Evolutionary conservation across 768 basidiomycete species (phyloP), one percentile per base, ranked within the genome.

Genomic region (Harrya chromipes): DNA sequence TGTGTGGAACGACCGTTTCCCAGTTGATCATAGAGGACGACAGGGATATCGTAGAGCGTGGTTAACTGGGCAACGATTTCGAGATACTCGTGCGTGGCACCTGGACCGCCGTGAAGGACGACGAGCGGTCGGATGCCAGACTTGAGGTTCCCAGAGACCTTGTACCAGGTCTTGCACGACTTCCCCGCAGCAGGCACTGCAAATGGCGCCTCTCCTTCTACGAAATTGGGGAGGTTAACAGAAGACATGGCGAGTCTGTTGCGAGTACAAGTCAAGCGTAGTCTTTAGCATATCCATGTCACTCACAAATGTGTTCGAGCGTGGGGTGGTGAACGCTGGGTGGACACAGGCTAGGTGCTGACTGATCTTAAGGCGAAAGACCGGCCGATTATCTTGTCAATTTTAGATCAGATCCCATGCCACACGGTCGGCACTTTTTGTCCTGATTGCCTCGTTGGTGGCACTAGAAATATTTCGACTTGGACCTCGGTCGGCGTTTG

Each of bases 11-110:
- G 63, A n/a, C 79, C 80, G 47, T 64, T 72, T 8, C 81, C 81
- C 39, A 83, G 49, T 57, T 83, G 82, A 58, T 81, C 79, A 63
- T 83, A 82, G 40, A 81, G 56, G 35, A 84, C 56, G 55, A 82
- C 69, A 11, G 80, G 79, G 40, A 76, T 77, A 26, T 54, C 40
- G 46, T 67, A 57, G 10, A 61, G 55, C 6, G 51, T 48, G 21
- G 71, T 67, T 40, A 80, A 67, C 39, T 75, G 72, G 34, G 69
- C 60, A 52, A 76, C 54, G 33, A 68, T 52, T 33, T 70, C 63
- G 16, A 79, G 60, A 58, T 76, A 76, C 36, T 70, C 60, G 48
- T 74, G 73, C n/a, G 68, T 58, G 4, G 67, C 54, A 3, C 82
- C 80, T 12, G 80, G 80, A 8, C 81, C 81, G 9, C 79, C 81